These are phyloP conservation scores for Botrytis fabae DNA, from an alignment of 2,329 filamentous ascomycete species.

Conservation along the genomic window DNA sequence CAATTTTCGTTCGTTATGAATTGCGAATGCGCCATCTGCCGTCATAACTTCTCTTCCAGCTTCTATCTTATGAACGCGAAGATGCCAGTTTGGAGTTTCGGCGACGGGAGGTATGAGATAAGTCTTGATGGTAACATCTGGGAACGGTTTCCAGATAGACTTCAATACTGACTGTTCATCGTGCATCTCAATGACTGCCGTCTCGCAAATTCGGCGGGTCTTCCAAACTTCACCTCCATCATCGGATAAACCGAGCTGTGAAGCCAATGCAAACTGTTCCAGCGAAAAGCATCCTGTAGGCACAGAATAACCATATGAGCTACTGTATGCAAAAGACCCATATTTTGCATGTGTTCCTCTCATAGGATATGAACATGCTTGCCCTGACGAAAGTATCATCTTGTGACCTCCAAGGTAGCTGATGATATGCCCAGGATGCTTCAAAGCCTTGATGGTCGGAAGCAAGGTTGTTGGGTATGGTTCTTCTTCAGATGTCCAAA, in stretches of 20 bases:
- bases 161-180: conserved; percentile 60
- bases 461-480: conserved; percentile 55
- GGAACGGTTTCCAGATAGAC: conserved; percentile 69
- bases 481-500: conserved; percentile 71
- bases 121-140: conserved; percentile 65
- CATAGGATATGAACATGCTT: conserved; percentile 81
- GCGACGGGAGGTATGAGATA: conserved; percentile 63
- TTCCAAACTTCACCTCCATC: conserved; percentile 80
- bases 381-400: conserved; percentile 73
- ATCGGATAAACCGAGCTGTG: conserved; percentile 73
- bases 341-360: conserved; percentile 82
- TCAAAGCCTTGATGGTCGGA: conserved; percentile 59
- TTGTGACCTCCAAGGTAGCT: conserved; percentile 71
- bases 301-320: conserved; percentile 74
- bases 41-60: conserved; percentile 64
- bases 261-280: conserved; percentile 75
- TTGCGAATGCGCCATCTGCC: conserved; percentile 74
- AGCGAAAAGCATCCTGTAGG: conserved; percentile 74
- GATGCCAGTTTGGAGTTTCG: conserved; percentile 65
- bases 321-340: conserved; percentile 75
- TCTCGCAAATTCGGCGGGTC: conserved; percentile 66
- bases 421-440: conserved; percentile 72
- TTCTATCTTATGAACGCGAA: conserved; percentile 62
- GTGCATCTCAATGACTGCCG: conserved; percentile 60
- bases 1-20: conserved; percentile 53